Conservation (phyloP, 2,329 filamentous ascomycete species). For the Scedosporium aurantiacum region DNA sequence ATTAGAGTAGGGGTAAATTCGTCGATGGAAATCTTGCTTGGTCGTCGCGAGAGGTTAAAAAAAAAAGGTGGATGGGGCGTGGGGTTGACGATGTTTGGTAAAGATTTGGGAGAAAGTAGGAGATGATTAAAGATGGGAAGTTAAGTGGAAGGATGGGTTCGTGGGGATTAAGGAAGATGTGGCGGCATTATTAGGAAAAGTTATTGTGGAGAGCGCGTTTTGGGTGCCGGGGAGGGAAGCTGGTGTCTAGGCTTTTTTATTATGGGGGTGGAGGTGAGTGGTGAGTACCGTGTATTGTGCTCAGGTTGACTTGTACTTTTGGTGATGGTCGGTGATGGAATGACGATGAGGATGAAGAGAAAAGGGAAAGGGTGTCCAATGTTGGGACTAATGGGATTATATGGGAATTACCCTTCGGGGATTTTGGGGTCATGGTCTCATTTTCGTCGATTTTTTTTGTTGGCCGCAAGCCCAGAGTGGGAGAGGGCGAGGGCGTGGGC, state of each 20-base stretch:
- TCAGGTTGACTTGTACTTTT: slow-evolving; percentile 1
- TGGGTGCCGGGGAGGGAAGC: background rate
- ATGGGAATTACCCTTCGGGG: slow-evolving; percentile 24
- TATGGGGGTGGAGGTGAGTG: background rate
- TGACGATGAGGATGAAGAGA: slow-evolving; percentile 11
- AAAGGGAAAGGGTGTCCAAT: slow-evolving; percentile 11
- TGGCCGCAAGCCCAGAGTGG: slow-evolving; percentile 3
- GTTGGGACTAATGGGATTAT: slow-evolving; percentile 14
- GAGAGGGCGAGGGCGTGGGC: slow-evolving; percentile 2
- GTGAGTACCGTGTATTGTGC: background rate
- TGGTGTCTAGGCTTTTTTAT: background rate
- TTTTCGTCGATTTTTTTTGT: slow-evolving; percentile 24
- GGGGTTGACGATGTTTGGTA: background rate
- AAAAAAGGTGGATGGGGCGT: background rate
- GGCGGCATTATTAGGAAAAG: slow-evolving; percentile 2
- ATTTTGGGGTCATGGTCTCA: slow-evolving; percentile 26
- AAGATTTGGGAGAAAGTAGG: background rate
- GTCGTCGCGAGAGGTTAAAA: background rate
- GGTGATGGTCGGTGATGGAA: slow-evolving; percentile 8
- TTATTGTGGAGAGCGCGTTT: slow-evolving; percentile 4
- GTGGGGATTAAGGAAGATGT: background rate
- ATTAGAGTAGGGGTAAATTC: background rate
- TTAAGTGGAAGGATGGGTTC: background rate
- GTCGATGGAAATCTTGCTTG: background rate
- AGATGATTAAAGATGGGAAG: background rate